Percentiles rank a stretch among this genome's conserved stretches.
Evolutionary conservation across 805 yeast genomes (phyloP).

Genomic region (Schizosaccharomyces cryophilus): DNA sequence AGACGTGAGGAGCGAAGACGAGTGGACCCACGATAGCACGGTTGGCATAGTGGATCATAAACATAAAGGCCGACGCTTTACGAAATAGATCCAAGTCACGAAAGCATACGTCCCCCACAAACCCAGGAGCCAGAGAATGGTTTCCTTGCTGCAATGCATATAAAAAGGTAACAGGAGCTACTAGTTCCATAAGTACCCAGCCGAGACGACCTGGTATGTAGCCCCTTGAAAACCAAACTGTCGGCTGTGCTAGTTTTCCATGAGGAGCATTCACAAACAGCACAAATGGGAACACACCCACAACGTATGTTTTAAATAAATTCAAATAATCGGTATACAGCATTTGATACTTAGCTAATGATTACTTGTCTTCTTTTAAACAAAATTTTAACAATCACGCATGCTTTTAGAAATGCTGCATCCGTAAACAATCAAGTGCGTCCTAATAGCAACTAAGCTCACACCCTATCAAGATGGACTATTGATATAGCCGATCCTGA

Average conservation of each 20-base stretch:
- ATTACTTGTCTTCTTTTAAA: not conserved
- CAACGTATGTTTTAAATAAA: not conserved
- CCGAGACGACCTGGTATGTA: not conserved
- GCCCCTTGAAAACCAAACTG: not conserved
- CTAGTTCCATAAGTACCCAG: constrained; percentile 3
- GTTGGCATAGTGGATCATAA: not conserved
- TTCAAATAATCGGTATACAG: not conserved
- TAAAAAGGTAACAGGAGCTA: not conserved
- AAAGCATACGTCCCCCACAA: not conserved
- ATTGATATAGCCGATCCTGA: not conserved
- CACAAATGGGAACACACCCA: not conserved
- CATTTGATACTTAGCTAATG: not conserved
- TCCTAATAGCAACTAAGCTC: not conserved
- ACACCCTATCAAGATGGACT: not conserved
- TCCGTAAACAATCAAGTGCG: not conserved
- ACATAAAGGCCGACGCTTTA: not conserved
- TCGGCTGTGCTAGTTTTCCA: not conserved
- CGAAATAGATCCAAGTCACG: not conserved
- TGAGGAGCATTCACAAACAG: constrained; percentile 2
- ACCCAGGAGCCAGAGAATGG: not conserved
- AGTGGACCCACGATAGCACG: constrained; percentile 2
- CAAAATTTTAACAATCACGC: not conserved
- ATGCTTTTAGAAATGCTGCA: too few relatives aligned
- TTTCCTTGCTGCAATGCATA: not conserved
- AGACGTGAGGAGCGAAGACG: not conserved